Evolutionary conservation across 1,284 basidiomycete genomes (phyloP).

Genomic region (Phylloboletellus chloephorus): DNA sequence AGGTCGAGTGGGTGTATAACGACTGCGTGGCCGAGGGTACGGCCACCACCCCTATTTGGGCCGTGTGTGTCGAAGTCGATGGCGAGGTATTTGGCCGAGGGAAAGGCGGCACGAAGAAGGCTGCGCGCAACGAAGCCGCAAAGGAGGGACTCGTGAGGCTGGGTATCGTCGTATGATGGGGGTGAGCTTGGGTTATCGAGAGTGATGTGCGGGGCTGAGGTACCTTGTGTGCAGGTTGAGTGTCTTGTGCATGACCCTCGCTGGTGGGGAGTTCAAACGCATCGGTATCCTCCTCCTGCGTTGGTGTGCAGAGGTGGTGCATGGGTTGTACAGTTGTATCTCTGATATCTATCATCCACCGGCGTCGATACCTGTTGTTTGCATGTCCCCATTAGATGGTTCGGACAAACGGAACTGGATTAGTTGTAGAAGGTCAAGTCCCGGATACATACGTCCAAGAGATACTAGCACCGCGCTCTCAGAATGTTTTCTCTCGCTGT

Average conservation of each 20-base stretch:
- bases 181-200: background rate
- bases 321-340: constrained; percentile 21
- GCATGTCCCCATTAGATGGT: no score
- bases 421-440: constrained; percentile 2
- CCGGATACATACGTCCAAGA: constrained; percentile 2
- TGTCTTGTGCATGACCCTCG: constrained; percentile 43
- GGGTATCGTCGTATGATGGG: constrained; percentile 40
- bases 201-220: background rate
- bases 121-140: constrained; percentile 66
- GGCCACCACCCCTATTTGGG: constrained; percentile 67
- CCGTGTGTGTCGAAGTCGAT: constrained; percentile 55
- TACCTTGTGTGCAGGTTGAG: background rate
- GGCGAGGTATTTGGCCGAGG: constrained; percentile 54
- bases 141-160: constrained; percentile 50
- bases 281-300: constrained; percentile 35
- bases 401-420: constrained; percentile 2
- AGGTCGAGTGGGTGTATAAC: constrained; percentile 64
- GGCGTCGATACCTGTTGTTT: no score
- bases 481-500: background rate
- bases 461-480: background rate
- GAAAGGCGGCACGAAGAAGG: constrained; percentile 66
- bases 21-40: constrained; percentile 42
- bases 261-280: constrained; percentile 35
- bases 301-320: constrained; percentile 51
- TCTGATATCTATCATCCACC: background rate